Conservation (phyloP, 2,329 filamentous ascomycete genomes). For the Cadophora luteo-olivacea region DNA sequence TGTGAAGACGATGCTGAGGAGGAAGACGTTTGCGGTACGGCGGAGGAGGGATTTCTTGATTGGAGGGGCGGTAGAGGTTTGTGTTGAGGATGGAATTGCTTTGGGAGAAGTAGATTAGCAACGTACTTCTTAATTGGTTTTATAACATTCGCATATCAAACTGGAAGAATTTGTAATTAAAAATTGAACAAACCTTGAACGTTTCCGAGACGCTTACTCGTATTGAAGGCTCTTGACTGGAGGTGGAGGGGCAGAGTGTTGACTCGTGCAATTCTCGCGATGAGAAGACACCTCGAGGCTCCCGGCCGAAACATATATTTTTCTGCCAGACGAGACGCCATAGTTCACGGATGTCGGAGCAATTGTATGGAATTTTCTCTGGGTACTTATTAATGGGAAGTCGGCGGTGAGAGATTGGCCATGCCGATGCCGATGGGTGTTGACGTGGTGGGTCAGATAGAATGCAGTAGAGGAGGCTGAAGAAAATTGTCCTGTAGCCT, state of each 20-base stretch:
- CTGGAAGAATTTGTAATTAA: neutral
- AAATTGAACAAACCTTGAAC: conserved; percentile 14
- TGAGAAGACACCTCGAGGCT: conserved; percentile 13
- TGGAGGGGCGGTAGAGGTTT: conserved; percentile 22
- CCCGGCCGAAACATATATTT: conserved; percentile 12
- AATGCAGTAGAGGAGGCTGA: neutral
- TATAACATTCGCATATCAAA: neutral
- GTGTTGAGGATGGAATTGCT: neutral
- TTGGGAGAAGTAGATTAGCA: neutral
- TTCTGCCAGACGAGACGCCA: conserved; percentile 13
- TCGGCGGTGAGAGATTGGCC: conserved; percentile 5
- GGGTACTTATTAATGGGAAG: neutral
- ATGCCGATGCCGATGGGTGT: conserved; percentile 12
- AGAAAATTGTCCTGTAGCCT: neutral
- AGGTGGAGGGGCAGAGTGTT: conserved; percentile 16
- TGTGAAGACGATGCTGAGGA: conserved; percentile 55
- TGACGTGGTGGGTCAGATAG: conserved; percentile 4
- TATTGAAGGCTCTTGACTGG: conserved; percentile 8
- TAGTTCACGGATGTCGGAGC: conserved; percentile 8
- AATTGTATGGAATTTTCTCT: neutral
- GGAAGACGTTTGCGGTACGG: conserved; percentile 54
- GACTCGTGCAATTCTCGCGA: conserved; percentile 2
- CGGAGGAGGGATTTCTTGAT: conserved; percentile 50
- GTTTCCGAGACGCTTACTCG: conserved; percentile 1
- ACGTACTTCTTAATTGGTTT: neutral